These are phyloP conservation scores for Evernia prunastri DNA, from an alignment of 495 filamentous ascomycete species.

Conservation along the genomic window DNA sequence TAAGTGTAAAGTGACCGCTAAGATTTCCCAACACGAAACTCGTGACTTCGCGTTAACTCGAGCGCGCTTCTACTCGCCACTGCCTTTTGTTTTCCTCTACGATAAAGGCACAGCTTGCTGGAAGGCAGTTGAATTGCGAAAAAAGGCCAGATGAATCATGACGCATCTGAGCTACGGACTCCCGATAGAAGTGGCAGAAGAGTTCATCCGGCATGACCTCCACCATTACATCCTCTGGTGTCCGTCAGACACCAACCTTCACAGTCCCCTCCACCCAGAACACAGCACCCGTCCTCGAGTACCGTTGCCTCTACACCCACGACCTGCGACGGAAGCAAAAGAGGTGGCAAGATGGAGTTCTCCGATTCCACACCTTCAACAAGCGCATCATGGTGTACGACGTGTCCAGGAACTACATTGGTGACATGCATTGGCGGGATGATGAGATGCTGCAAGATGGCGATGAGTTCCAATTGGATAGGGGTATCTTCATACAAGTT, in stretches of 20 bases:
- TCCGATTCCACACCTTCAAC: conserved; percentile 87
- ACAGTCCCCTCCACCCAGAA: conserved; percentile 44
- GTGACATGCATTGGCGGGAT: conserved; percentile 76
- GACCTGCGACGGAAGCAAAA: conserved; percentile 83
- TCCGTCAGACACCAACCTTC: conserved; percentile 16
- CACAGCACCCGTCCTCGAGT: conserved; percentile 73
- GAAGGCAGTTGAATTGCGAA: not conserved
- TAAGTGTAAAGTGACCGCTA: no score
- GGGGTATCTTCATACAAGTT: conserved; percentile 71
- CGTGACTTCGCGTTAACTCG: not conserved
- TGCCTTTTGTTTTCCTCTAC: no score
- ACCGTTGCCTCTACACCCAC: conserved; percentile 75
- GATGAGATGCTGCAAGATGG: conserved; percentile 60
- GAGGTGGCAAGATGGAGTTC: conserved; percentile 84
- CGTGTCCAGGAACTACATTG: conserved; percentile 66
- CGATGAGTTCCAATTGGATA: conserved; percentile 76
- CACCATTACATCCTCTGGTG: conserved; percentile 11
- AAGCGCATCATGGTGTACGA: conserved; percentile 89
- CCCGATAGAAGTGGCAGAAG: not conserved
- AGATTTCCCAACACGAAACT: not conserved
- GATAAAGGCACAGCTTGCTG: not conserved
- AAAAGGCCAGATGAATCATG: not conserved
- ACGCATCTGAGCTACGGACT: not conserved
- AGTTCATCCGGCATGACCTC: conserved; percentile 1
- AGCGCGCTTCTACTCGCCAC: no score